Evolutionary conservation across 768 basidiomycete genomes (phyloP), one percentile per base, ranked within the genome.

Genomic region (Pulveroboletus ravenelii): DNA sequence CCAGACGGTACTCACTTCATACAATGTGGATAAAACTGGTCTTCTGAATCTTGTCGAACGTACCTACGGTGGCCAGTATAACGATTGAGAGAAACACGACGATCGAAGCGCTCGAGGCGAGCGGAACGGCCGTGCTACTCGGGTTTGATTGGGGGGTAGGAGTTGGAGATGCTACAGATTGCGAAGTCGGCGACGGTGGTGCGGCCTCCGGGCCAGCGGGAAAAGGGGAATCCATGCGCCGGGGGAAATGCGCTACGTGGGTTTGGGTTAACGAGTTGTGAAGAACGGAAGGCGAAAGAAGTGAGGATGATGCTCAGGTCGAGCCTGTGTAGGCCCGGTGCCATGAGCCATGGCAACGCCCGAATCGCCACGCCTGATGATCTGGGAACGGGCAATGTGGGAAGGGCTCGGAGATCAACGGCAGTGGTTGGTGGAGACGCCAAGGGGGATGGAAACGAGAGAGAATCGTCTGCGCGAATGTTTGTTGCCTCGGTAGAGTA

Each of bases 11-110:
- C 43, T 34, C 27, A 29, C 66, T 66, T 45, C 18, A 17, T 25
- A 12, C 3, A 36, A 5, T 2, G 17, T 59, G 40, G 18, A 23
- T 47, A 38, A 42, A 45, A 29, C 15, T 6, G 14, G 15, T 47
- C 8, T n/a, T n/a, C 13, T 31, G 8, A 25, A 25, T 61, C 6
- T 10, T 18, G 62, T 13, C 25, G 18, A 61, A 56, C 50, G 42
- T 43, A 54, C 72, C 68, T 4, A 74, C 18, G n/a, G 57, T 42
- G 20, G 32, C 42, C 52, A 67, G 10, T 5, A 39, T 53, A 37
- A 64, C 31, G 44, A 66, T 10, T 13, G 52, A 53, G 20, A 67
- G 47, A 44, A 58, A 54, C 15, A 49, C 10, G 10, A 29, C 47
- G 12, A 57, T 40, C 3, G 42, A 44, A 14, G 39, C 38, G 0